phyloP scores from a whole-genome alignment of 352 stramenopile genomes.

The Salisapilia sapeloensis region DNA sequence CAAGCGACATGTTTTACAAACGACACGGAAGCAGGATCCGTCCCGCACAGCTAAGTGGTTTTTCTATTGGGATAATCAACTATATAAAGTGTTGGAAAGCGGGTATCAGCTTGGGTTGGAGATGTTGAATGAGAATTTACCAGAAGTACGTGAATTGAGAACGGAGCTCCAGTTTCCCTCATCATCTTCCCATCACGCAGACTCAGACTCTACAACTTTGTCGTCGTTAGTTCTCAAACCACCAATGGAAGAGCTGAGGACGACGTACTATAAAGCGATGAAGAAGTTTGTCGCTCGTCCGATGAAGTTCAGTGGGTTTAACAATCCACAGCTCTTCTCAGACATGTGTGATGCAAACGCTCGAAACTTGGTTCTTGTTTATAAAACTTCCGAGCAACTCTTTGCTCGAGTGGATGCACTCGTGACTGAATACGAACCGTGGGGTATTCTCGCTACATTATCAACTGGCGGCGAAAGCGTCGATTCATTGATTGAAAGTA shows the following conservation, averaged over 20 bases:
- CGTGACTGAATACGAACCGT: conserved; percentile 67
- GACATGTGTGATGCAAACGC: conserved; percentile 84
- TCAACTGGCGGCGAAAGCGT: conserved; percentile 32
- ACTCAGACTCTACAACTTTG: too few species aligned
- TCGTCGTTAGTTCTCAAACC: conserved; percentile 76
- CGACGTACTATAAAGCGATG: conserved; percentile 91
- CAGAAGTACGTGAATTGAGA: conserved; percentile 79
- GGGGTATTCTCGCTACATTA: conserved; percentile 39
- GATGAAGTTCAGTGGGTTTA: conserved; percentile 79
- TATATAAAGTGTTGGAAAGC: conserved; percentile 91
- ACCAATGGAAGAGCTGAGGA: conserved; percentile 82
- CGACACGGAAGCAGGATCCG: conserved; percentile 65
- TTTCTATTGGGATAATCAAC: conserved; percentile 87
- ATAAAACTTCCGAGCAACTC: conserved; percentile 82
- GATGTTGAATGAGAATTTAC: conserved; percentile 87
- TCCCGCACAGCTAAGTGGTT: conserved; percentile 83
- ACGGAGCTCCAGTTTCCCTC: conserved; percentile 55
- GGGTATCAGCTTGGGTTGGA: conserved; percentile 89
- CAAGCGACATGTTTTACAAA: conserved; percentile 40
- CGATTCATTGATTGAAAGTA: conserved; percentile 62
- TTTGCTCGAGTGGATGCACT: conserved; percentile 71
- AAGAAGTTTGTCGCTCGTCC: conserved; percentile 90
- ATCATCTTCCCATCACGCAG: conserved; percentile 1
- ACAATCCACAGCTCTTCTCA: conserved; percentile 68
- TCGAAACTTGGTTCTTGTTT: conserved; percentile 75